Evolutionary conservation across 73 alveolate genomes (phyloP), one percentile per base, ranked within the genome.

Genomic region (Symbiodinium natans): DNA sequence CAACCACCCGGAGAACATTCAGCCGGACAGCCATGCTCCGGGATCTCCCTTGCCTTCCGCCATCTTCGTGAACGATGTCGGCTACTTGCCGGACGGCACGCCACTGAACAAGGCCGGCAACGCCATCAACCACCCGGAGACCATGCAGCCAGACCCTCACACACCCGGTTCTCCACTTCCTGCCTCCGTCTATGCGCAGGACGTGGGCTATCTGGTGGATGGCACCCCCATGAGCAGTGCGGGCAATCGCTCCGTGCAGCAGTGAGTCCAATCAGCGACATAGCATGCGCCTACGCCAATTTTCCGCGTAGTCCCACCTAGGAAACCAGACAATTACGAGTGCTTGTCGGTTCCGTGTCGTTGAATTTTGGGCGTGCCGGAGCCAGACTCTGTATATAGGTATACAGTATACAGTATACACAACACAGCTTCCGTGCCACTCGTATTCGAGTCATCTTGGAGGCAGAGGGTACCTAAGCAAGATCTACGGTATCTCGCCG

Each of bases 1-100:
- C 83, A n/a, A n/a, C 83, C 83, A 33, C 11, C 83, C 83, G 39
- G 83, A 33, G 41, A 71, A 27, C 83, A 33, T 71, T 71, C 83
- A 71, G 83, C 41, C 39, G 42, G 83, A 71, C 83, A 27, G 41
- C 83, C 83, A 71, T 33, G 39, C 83, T 23, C 83, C 83, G 34
- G 83, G 83, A n/a, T 71, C 83, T 71, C 83, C 83, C 83, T 71
- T 71, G 83, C 83, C 83, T n/a, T n/a, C 83, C 83, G 34, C 83
- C 41, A n/a, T n/a, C 83, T 71, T n/a, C 39, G 34, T 27, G 41
- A 71, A 71, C 39, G 83, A 71, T 71, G 83, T 71, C 15, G 83
- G 83, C 83, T 71, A 71, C 83, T 36, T 71, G 34, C 83, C 83
- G 39, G 83, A 71, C 25, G 83, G 83, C 83, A 71, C 83, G 13